phyloP scores from a whole-genome alignment of 2,329 filamentous ascomycete genomes.

The Scedosporium dehoogii region DNA sequence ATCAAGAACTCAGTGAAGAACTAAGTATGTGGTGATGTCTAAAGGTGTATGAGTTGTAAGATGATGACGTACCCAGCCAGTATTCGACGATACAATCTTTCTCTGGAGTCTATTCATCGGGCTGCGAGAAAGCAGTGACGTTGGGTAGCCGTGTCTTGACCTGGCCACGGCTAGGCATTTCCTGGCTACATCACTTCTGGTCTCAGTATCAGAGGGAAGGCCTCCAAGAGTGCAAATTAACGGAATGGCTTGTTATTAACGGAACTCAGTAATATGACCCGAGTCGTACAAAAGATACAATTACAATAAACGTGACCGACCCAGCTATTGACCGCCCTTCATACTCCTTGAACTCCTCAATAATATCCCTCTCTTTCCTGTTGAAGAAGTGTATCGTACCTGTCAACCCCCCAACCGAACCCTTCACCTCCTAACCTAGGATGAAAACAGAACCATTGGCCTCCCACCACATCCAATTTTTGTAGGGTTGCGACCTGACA shows the following conservation, averaged over 20 bases:
- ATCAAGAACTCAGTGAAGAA: not conserved
- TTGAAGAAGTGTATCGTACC: not conserved
- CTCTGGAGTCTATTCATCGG: no score
- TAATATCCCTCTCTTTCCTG: not conserved
- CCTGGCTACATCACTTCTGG: no score
- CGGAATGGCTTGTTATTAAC: not conserved
- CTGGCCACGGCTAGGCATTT: no score
- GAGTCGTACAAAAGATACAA: not conserved
- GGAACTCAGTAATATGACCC: not conserved
- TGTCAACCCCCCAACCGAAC: not conserved
- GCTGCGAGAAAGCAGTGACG: no score
- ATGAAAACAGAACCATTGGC: no score
- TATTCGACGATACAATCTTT: no score
- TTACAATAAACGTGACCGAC: not conserved
- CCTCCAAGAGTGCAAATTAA: not conserved
- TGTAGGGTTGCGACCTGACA: not conserved
- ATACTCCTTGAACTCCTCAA: not conserved
- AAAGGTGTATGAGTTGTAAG: not conserved
- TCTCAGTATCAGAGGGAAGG: no score
- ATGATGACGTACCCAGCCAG: not conserved
- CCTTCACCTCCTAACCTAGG: no score
- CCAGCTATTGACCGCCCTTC: not conserved
- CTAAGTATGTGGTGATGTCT: not conserved
- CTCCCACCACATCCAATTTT: no score
- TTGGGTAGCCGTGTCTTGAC: no score